Evolutionary conservation across 2,329 filamentous ascomycete genomes (phyloP), one percentile per base, ranked within the genome.

Genomic region (Atkinsonella texensis): DNA sequence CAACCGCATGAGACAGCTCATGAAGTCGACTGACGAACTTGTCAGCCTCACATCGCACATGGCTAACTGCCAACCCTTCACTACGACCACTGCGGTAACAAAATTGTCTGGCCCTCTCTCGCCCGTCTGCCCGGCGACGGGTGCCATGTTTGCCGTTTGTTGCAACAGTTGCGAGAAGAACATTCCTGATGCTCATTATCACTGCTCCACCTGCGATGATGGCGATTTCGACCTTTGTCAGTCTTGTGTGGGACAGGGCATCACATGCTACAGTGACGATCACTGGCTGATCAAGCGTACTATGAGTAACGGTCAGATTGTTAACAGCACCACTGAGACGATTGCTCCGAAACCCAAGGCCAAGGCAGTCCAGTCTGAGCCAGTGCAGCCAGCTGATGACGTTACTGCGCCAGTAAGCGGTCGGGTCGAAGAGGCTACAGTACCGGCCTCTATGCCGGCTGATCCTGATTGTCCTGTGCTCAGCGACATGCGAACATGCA

Each of bases 211-310:
- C 53, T 98, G 93, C 65, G 89, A 97, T 57, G 81, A 85, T 52
- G 93, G 91, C 41, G 93, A 98, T 67, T 98, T 90, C 62, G 93
- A 98, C 63, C 79, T 98, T 32, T 98, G 94, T 74, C 77, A 83
- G 57, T 68, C 74, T 6, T 98, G 93, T 62, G 81, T 96, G 46
- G 77, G 83, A 48, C 72, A 75, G 42, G 90, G 90, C 56, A 75
- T 85, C 53, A 79, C 86, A 41, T 98, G 94, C 73, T 79, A 83
- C 56, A 83, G 83, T 52, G 78, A 84, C 32, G 79, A 81, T 56
- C 93, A 98, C 71, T 96, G 89, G 90, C 75, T 98, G 68, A 91
- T 97, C 67, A 96, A 95, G 79, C 85, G 93, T 53, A 82, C 81
- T 56, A 80, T 95, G 55, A 76, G 84, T 61, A 78, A 89, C 53